Evolutionary conservation across 2,329 filamentous ascomycete genomes (phyloP).

Genomic region (Ceratocystis cacaofunesta): DNA sequence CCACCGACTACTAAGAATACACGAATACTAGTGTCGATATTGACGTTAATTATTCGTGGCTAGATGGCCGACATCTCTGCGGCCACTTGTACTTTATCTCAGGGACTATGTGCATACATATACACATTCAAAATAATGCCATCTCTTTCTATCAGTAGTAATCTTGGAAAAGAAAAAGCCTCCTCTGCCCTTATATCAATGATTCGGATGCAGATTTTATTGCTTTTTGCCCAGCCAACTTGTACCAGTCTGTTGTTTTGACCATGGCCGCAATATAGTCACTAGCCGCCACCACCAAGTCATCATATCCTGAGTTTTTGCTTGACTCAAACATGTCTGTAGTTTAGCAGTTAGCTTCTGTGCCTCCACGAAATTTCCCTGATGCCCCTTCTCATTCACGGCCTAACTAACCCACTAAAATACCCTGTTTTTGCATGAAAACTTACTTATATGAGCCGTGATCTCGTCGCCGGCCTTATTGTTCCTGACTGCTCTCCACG

Average conservation of each 20-base stretch:
- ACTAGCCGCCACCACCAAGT: conserved; percentile 49
- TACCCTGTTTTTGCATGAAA: neutral
- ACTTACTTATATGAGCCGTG: conserved; percentile 57
- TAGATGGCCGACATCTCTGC: neutral
- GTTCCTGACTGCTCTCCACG: conserved; percentile 62
- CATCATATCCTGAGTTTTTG: conserved; percentile 58
- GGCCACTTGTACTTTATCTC: no score
- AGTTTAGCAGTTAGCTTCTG: neutral
- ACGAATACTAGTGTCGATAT: neutral
- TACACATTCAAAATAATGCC: no score
- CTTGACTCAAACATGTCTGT: conserved; percentile 57
- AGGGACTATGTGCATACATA: no score
- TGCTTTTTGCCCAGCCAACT: conserved; percentile 31
- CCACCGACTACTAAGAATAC: neutral
- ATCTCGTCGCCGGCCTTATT: conserved; percentile 67
- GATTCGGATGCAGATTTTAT: conserved; percentile 19
- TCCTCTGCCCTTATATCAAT: neutral
- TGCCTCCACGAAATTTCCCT: neutral
- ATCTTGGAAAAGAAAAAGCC: neutral
- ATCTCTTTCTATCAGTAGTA: neutral
- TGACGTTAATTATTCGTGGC: neutral
- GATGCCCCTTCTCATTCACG: neutral
- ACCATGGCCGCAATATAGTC: conserved; percentile 51
- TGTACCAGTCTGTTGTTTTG: conserved; percentile 48
- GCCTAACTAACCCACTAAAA: neutral